phyloP scores from a whole-genome alignment of 352 stramenopile species.

The Pythium sukuiense region DNA sequence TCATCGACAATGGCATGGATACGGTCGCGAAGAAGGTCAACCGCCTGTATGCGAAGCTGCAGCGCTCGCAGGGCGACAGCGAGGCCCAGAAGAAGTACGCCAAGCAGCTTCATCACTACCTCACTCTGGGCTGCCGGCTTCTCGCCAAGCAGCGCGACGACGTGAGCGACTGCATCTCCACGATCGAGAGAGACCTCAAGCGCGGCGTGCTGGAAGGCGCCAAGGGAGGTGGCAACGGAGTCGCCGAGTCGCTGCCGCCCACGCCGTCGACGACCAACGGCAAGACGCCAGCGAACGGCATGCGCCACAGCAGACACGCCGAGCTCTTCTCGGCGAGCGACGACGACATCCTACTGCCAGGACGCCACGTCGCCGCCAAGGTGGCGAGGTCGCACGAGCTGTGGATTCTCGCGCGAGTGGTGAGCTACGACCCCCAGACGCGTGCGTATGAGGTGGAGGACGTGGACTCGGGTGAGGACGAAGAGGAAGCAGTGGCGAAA shows the following conservation, averaged over 20 bases:
- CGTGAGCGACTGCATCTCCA: conserved; percentile 47
- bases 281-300: conserved; percentile 22
- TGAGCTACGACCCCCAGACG: conserved; percentile 86
- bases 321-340: conserved; percentile 11
- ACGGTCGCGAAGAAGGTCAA: conserved; percentile 63
- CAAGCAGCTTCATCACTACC: conserved; percentile 63
- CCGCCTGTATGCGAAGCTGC: conserved; percentile 52
- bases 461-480: conserved; percentile 88
- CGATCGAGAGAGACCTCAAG: conserved; percentile 55
- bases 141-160: conserved; percentile 57
- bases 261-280: conserved; percentile 23
- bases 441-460: conserved; percentile 96
- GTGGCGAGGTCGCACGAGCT: conserved; percentile 77
- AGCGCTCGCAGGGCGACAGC: conserved; percentile 30
- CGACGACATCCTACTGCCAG: conserved; percentile 46
- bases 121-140: conserved; percentile 56
- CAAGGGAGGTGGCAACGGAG: conserved; percentile 19
- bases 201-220: conserved; percentile 32
- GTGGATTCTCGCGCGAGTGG: conserved; percentile 93
- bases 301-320: conserved; percentile 12
- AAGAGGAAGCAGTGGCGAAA: conserved; percentile 36
- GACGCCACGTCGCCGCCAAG: conserved; percentile 70
- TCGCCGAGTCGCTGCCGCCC: conserved; percentile 24
- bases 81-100: conserved; percentile 46
- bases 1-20: conserved; percentile 85